Conservation (phyloP, 768 basidiomycete genomes). For the Boletus eberwhitei region DNA sequence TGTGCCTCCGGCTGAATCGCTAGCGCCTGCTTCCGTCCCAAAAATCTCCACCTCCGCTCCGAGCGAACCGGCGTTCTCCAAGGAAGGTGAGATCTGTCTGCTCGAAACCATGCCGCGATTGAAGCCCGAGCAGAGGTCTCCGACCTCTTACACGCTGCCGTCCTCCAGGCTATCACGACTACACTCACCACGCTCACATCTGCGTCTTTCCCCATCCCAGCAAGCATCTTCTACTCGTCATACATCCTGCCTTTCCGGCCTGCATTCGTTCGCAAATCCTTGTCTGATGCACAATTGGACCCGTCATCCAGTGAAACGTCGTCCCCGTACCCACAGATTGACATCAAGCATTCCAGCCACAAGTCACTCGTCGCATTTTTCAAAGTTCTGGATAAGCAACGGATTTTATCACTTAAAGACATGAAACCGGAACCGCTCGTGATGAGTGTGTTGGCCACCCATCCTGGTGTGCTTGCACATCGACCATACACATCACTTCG, state of each 20-base stretch:
- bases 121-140: constrained; percentile 22
- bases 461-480: constrained; percentile 56
- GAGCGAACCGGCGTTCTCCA: constrained; percentile 16
- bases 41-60: constrained; percentile 6
- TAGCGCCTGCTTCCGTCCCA: not conserved
- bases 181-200: constrained; percentile 44
- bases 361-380: constrained; percentile 84
- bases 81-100: constrained; percentile 25
- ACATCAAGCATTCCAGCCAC: constrained; percentile 73
- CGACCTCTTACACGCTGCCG: constrained; percentile 51
- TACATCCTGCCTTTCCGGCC: constrained; percentile 81
- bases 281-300: constrained; percentile 4
- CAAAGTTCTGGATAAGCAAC: constrained; percentile 71
- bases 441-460: constrained; percentile 50
- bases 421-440: constrained; percentile 50
- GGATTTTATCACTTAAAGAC: constrained; percentile 69
- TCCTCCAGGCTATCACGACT: constrained; percentile 63
- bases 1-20: constrained; percentile 10
- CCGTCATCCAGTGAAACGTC: constrained; percentile 12
- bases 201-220: constrained; percentile 68
- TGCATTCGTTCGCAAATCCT: constrained; percentile 39
- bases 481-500: constrained; percentile 53
- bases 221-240: constrained; percentile 71
- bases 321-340: constrained; percentile 46
- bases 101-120: not conserved